A percentile compares a stretch with the other conserved stretches of the same genome.
Evolutionary conservation across 495 filamentous ascomycete species (phyloP).

Genomic region (Darksidea phi): DNA sequence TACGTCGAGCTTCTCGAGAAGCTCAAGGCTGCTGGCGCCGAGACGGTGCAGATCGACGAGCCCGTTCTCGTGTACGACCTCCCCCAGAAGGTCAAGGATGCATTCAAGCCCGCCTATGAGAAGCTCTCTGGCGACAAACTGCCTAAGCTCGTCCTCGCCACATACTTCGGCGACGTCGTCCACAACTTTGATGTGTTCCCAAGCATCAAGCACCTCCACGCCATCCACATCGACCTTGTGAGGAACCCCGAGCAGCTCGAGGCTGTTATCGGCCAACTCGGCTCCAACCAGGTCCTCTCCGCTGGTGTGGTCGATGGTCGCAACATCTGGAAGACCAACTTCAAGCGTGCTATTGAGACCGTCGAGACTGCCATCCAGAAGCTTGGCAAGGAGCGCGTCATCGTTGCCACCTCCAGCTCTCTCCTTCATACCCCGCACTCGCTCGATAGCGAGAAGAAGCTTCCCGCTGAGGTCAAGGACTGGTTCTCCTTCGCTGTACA

Average conservation of each 20-base stretch:
- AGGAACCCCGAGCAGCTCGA: conserved; percentile 96
- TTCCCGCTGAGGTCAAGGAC: conserved; percentile 84
- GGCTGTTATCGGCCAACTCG: conserved; percentile 69
- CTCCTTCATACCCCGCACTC: conserved; percentile 98
- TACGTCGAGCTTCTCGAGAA: conserved; percentile 86
- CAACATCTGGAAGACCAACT: conserved; percentile 99
- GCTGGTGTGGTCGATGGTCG: conserved; percentile 95
- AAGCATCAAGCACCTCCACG: conserved; percentile 65
- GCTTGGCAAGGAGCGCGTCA: conserved; percentile 91
- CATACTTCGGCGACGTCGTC: conserved; percentile 98
- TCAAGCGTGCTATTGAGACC: conserved; percentile 82
- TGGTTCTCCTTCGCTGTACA: conserved; percentile 98
- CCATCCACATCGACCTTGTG: conserved; percentile 91
- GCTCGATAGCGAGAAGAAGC: conserved; percentile 94
- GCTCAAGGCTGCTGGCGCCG: conserved; percentile 93
- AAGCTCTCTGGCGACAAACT: conserved; percentile 75
- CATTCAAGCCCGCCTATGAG: conserved; percentile 97
- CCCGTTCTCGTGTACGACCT: conserved; percentile 94
- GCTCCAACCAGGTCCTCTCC: conserved; percentile 83
- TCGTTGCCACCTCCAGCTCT: conserved; percentile 93
- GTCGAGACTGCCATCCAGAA: conserved; percentile 86
- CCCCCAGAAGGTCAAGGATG: conserved; percentile 79
- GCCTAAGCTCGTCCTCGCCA: conserved; percentile 81
- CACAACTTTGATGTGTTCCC: conserved; percentile 93
- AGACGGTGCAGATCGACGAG: conserved; percentile 96